phyloP scores from a whole-genome alignment of 139 green algal genomes.

The Chlorella ohadii region DNA sequence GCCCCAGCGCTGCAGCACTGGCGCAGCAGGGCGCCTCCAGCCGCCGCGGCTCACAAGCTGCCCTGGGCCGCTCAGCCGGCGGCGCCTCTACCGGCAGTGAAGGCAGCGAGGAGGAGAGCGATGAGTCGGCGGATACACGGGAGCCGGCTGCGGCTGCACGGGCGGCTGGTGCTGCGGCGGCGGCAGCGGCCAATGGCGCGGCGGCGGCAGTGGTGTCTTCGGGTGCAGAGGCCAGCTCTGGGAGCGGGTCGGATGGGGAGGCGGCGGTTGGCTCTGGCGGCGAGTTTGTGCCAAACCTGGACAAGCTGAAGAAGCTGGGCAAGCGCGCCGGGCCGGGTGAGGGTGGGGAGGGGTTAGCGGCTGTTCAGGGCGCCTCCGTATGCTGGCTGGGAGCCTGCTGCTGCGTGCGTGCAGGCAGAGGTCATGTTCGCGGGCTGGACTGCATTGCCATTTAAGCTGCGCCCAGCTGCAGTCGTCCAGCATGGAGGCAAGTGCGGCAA shows the following conservation, averaged over 20 bases:
- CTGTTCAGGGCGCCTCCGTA: no score
- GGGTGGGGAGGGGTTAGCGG: no score
- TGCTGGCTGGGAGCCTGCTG: no score
- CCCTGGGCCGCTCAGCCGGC: background rate
- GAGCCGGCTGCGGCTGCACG: background rate
- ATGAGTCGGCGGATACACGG: background rate
- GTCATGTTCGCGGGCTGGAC: no score
- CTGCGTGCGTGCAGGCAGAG: background rate
- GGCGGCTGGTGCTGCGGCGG: background rate
- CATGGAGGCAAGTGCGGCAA: no score
- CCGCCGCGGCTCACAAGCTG: no score
- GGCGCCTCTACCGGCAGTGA: background rate
- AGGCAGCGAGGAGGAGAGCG: conserved; percentile 12
- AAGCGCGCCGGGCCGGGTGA: conserved; percentile 28
- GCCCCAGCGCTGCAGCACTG: background rate
- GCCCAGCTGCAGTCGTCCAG: no score
- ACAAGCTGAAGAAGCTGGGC: conserved; percentile 32
- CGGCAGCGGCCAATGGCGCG: background rate
- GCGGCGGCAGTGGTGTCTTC: background rate
- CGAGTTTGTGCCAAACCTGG: conserved; percentile 27
- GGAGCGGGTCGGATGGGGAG: background rate
- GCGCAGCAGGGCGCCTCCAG: no score
- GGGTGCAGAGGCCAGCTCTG: background rate
- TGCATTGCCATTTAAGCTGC: no score
- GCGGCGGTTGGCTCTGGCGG: background rate